Percentiles rank a stretch among this genome's conserved stretches.
Conservation (phyloP, 768 basidiomycete species). For the Kwoniella europaea region DNA sequence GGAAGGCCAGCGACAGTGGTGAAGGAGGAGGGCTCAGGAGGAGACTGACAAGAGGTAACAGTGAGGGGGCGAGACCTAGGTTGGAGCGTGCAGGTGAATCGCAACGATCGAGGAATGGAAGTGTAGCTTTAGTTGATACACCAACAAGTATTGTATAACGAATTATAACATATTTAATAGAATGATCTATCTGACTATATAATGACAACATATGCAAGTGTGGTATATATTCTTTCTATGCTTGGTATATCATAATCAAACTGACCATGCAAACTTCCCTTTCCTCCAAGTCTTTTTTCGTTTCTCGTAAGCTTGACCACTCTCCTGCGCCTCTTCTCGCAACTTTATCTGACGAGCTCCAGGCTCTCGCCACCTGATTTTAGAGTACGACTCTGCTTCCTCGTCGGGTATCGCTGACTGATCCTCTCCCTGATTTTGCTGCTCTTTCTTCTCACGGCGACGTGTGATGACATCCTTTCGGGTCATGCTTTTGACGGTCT, state of each 20-base stretch:
- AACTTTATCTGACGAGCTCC: constrained; percentile 33
- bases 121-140: constrained; percentile 10
- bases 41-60: constrained; percentile 11
- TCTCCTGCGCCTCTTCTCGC: constrained; percentile 35
- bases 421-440: background rate
- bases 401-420: constrained; percentile 7
- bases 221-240: background rate
- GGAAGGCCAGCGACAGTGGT: constrained; percentile 16
- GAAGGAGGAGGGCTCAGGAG: background rate
- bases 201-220: background rate
- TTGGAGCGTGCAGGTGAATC: constrained; percentile 17
- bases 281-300: constrained; percentile 24
- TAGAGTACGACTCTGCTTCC: background rate
- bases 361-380: constrained; percentile 37
- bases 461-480: constrained; percentile 6
- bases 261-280: constrained; percentile 17
- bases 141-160: constrained; percentile 3
- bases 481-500: constrained; percentile 29
- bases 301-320: constrained; percentile 36
- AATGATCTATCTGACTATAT: constrained; percentile 2
- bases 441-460: background rate
- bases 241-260: background rate
- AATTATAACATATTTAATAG: background rate
- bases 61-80: constrained; percentile 9
- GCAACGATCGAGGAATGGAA: constrained; percentile 1